Conservation (phyloP, 306 rosid species). For the Fragaria vesca region DNA sequence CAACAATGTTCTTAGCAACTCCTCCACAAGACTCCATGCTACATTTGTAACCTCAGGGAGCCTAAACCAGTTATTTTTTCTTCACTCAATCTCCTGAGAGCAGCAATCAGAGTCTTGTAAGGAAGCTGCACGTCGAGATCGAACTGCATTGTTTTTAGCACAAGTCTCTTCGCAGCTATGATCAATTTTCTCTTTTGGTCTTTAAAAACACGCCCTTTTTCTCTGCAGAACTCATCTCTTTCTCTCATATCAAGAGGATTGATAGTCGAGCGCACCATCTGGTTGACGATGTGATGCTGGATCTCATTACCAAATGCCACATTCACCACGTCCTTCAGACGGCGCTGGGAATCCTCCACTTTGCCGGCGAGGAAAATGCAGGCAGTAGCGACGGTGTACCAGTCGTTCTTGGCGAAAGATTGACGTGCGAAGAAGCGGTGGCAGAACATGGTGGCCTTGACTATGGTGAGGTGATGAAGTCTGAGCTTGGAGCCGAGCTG, state of each 20-base stretch:
- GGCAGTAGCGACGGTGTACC: background rate
- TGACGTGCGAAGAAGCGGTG: background rate
- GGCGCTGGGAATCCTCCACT: background rate
- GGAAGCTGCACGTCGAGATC: background rate
- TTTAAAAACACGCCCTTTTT: background rate
- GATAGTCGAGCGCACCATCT: background rate
- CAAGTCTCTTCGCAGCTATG: background rate
- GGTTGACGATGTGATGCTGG: background rate
- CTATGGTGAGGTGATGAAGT: background rate
- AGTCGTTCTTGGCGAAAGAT: background rate
- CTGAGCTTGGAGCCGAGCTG: background rate
- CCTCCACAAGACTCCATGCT: background rate
- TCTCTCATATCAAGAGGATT: background rate
- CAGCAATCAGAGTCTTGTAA: background rate
- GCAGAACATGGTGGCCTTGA: background rate
- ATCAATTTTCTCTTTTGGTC: background rate
- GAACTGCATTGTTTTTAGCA: background rate
- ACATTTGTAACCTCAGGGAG: background rate
- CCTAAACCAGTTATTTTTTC: background rate
- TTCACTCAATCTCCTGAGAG: background rate
- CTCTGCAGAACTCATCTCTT: background rate
- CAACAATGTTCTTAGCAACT: slow-evolving; percentile 26
- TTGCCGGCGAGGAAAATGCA: background rate
- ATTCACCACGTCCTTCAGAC: background rate
- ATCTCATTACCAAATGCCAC: background rate